Evolutionary conservation across 2,329 filamentous ascomycete species (phyloP), one percentile per base, ranked within the genome.

Genomic region (Alternaria infectoria): DNA sequence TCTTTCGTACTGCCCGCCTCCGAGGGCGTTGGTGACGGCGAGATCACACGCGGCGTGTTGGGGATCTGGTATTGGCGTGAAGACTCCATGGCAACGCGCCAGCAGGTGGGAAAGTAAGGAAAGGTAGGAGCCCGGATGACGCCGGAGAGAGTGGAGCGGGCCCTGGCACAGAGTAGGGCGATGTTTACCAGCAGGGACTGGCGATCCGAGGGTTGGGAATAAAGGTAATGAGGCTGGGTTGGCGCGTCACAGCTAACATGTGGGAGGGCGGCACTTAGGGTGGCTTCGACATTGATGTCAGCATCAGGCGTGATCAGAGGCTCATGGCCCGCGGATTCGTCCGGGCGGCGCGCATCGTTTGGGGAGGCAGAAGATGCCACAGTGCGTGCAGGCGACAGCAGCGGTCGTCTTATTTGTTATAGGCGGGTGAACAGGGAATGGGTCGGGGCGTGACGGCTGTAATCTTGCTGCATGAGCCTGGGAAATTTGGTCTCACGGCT

Each of bases 31-130:
- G 94, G 93, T 59, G 93, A 96, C 44, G 94, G 93, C 12, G 93
- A 96, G 71, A 96, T 96, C 71, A 97, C 92, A 75, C 93, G 90
- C 74, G 93, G 93, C 60, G 91, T 96, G 61, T 87, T 87, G 61
- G 94, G 93, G 61, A 96, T 84, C 70, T 84, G 83, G 67, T 87
- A 83, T 72, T 83, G 82, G 51, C 83, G 81, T 78, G 86, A 86
- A 47, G 80, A 70, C 62, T 79, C 75, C 72, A 83, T 83, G 64
- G 77, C 76, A 57, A 72, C 69, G 57, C 73, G 77, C 74, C 75
- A 80, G 67, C 77, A 79, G 61, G 69, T 70, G 30, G 71, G 67
- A 63, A 91, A 91, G 43, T 87, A 86, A 50, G 89, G 89, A 3
- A 92, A 85, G 44, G 84, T 82, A 61, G 89, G 83, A 51, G 81